Percentiles rank a stretch among this genome's conserved stretches.
These are phyloP conservation scores for Populus ilicifolia DNA, from an alignment of 345 rosid species.

Conservation along the genomic window DNA sequence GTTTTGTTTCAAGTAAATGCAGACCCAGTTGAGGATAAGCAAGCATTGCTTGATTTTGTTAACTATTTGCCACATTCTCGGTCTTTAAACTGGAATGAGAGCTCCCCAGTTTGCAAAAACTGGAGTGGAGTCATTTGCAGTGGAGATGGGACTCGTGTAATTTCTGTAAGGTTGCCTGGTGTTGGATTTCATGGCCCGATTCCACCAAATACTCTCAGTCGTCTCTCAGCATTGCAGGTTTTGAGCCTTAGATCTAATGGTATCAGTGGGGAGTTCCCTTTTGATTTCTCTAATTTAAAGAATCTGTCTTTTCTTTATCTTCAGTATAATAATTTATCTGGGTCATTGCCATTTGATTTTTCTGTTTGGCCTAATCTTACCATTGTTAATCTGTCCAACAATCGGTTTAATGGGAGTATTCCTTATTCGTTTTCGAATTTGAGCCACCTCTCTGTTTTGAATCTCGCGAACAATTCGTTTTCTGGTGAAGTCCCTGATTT, in stretches of 20 bases:
- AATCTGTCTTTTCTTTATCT: constrained; percentile 71
- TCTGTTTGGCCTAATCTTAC: constrained; percentile 58
- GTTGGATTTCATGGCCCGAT: constrained; percentile 68
- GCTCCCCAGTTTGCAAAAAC: constrained; percentile 43
- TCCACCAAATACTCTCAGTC: constrained; percentile 66
- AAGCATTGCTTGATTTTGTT: constrained; percentile 65
- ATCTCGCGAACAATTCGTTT: constrained; percentile 75
- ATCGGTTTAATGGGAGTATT: constrained; percentile 66
- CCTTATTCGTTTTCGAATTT: constrained; percentile 52
- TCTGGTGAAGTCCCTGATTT: constrained; percentile 78
- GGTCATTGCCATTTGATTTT: constrained; percentile 53
- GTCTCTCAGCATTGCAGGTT: constrained; percentile 64
- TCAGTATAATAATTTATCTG: constrained; percentile 67
- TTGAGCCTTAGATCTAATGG: constrained; percentile 80
- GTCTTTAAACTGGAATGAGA: constrained; percentile 53
- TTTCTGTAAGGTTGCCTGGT: constrained; percentile 75
- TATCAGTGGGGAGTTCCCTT: constrained; percentile 59
- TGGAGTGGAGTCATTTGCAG: constrained; percentile 86
- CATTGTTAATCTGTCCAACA: constrained; percentile 69
- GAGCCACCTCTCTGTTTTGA: constrained; percentile 58
- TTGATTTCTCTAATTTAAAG: constrained; percentile 58
- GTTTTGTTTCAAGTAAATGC: constrained; percentile 19
- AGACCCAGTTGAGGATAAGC: constrained; percentile 63
- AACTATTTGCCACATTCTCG: constrained; percentile 49
- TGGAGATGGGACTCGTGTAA: constrained; percentile 42